Evolutionary conservation across 1,139 yeast species (phyloP).

Genomic region (Suhomyces bolitotheri): DNA sequence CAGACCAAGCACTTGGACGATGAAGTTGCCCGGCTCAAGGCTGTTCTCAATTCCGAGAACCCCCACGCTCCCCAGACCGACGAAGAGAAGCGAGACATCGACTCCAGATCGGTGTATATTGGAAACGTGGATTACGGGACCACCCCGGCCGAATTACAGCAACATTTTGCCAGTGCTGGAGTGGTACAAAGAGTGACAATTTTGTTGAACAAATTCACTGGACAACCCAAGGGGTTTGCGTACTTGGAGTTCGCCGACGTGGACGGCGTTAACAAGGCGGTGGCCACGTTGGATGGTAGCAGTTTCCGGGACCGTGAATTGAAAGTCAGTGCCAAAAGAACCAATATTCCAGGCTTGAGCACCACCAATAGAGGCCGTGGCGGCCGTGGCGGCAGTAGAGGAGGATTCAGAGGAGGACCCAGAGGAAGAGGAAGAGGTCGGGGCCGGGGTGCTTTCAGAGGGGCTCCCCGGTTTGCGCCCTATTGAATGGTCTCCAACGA

Average conservation of each 20-base stretch:
- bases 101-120: constrained; percentile 78
- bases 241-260: constrained; percentile 76
- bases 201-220: constrained; percentile 66
- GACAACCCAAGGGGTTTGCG: constrained; percentile 85
- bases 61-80: constrained; percentile 23
- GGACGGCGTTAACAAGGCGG: constrained; percentile 62
- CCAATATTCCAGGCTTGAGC: constrained; percentile 71
- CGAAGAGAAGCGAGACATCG: constrained; percentile 49
- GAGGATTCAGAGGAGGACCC: constrained; percentile 21
- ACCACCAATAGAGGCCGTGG: constrained; percentile 46
- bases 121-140: constrained; percentile 85
- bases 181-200: constrained; percentile 83
- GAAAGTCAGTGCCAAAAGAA: constrained; percentile 74
- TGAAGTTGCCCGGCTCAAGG: constrained; percentile 20
- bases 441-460: constrained; percentile 16
- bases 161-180: constrained; percentile 74
- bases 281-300: constrained; percentile 61
- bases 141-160: constrained; percentile 79
- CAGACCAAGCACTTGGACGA: constrained; percentile 17
- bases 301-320: constrained; percentile 67
- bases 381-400: constrained; percentile 35
- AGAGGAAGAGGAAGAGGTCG: constrained; percentile 24
- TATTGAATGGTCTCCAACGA: constrained; percentile 10
- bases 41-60: constrained; percentile 17
- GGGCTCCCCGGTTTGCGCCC: constrained; percentile 22